Percentiles rank a stretch among this genome's conserved stretches.
Evolutionary conservation across 306 rosid genomes (phyloP).

Genomic region (Vigna reflexopilosa): DNA sequence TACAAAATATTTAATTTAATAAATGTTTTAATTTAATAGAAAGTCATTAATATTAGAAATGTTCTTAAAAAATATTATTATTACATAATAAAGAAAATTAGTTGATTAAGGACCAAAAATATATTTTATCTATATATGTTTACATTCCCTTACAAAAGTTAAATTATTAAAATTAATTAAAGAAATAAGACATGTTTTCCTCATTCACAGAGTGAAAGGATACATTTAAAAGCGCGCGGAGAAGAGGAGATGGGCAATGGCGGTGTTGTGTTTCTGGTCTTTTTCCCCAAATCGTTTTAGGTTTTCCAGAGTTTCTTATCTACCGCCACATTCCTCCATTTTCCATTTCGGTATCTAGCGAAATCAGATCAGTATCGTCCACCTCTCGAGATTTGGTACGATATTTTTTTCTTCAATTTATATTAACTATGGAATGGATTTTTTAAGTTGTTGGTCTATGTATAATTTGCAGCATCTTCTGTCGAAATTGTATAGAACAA

Average conservation of each 20-base stretch:
- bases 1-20: too few species aligned
- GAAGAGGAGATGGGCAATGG: background rate
- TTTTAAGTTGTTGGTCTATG: background rate
- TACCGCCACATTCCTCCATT: background rate
- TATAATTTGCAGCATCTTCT: background rate
- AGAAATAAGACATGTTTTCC: background rate
- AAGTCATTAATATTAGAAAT: too few species aligned
- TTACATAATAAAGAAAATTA: too few species aligned
- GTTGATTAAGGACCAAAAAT: too few species aligned
- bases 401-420: background rate
- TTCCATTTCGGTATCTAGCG: background rate
- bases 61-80: too few species aligned
- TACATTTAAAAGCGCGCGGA: background rate
- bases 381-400: background rate
- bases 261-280: background rate
- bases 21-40: too few species aligned
- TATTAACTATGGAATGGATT: background rate
- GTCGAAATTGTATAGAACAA: background rate
- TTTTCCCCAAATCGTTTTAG: conserved; percentile 15
- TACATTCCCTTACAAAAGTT: background rate
- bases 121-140: too few species aligned
- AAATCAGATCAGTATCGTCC: background rate
- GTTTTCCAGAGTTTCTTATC: background rate
- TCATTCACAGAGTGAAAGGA: background rate
- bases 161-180: background rate